Conservation (phyloP, 345 rosid genomes). For the Salix koriyanagi region DNA sequence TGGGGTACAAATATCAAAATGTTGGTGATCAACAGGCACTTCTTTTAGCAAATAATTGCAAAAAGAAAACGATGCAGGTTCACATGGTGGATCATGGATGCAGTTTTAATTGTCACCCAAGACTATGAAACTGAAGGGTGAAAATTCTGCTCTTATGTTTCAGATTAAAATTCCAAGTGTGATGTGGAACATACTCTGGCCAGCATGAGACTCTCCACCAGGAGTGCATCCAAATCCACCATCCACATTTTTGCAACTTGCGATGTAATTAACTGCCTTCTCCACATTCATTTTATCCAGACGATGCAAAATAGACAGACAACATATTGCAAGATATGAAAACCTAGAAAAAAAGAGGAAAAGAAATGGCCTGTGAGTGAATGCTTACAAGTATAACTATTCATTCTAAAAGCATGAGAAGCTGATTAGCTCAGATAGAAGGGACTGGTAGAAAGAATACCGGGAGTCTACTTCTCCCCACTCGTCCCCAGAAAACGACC, state of each 20-base stretch:
- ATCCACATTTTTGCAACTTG: conserved; percentile 85
- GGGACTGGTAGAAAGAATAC: conserved; percentile 27
- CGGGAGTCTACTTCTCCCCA: conserved; percentile 97
- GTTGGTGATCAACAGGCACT: neutral
- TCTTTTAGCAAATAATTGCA: neutral
- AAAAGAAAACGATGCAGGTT: neutral
- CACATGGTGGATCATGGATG: neutral
- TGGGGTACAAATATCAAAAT: neutral
- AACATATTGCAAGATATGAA: conserved; percentile 78
- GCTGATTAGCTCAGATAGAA: neutral
- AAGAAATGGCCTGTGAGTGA: neutral
- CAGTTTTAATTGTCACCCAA: neutral
- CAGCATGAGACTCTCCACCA: conserved; percentile 93
- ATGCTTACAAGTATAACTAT: neutral
- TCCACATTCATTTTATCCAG: conserved; percentile 64
- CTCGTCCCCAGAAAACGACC: conserved; percentile 87
- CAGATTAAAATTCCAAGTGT: neutral
- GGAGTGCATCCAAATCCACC: conserved; percentile 98
- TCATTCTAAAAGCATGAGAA: neutral
- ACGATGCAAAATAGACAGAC: conserved; percentile 62
- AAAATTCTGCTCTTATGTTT: neutral
- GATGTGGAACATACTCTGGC: conserved; percentile 64
- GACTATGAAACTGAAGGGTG: neutral
- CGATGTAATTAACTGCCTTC: conserved; percentile 70
- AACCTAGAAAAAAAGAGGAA: conserved; percentile 43